Percentiles rank a stretch among this genome's conserved stretches.
Evolutionary conservation across 371 early-diverging fungal species (phyloP).

Genomic region (Lichtheimia ornata): DNA sequence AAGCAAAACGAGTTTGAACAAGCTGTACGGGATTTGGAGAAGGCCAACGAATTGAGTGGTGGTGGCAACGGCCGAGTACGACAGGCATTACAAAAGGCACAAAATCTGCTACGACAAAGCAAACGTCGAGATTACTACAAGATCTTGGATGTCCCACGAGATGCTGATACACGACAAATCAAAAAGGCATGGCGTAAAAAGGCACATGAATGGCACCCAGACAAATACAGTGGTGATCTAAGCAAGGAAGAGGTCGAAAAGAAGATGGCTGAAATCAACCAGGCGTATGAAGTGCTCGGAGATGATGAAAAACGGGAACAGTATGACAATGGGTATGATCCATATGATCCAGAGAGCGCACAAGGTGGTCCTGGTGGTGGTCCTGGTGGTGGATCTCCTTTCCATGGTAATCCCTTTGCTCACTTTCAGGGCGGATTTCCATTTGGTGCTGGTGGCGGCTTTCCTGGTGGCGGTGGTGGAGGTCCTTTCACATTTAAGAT

Average conservation of each 20-base stretch:
- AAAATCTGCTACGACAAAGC: constrained; percentile 68
- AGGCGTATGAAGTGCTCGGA: constrained; percentile 89
- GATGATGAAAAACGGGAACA: constrained; percentile 73
- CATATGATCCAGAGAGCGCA: constrained; percentile 79
- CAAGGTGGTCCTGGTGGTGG: constrained; percentile 30
- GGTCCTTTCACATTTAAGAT: constrained; percentile 61
- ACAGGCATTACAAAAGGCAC: constrained; percentile 64
- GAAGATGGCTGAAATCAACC: constrained; percentile 93
- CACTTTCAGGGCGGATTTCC: constrained; percentile 55
- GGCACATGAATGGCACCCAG: constrained; percentile 89
- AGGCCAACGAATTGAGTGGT: constrained; percentile 66
- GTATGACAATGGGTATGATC: constrained; percentile 94
- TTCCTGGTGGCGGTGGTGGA: constrained; percentile 58
- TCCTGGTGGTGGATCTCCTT: constrained; percentile 27
- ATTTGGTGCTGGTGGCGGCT: constrained; percentile 49
- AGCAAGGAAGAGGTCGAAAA: constrained; percentile 74
- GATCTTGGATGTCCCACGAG: constrained; percentile 78
- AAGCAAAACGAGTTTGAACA: constrained; percentile 74
- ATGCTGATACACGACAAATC: constrained; percentile 80
- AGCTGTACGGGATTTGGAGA: constrained; percentile 69
- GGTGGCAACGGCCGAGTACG: constrained; percentile 61
- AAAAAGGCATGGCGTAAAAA: constrained; percentile 92
- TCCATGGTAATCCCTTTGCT: constrained; percentile 54
- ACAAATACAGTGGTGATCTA: constrained; percentile 85
- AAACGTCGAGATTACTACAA: constrained; percentile 92